These are phyloP conservation scores for Xylaria cubensis DNA, from an alignment of 495 filamentous ascomycete genomes.

Conservation along the genomic window DNA sequence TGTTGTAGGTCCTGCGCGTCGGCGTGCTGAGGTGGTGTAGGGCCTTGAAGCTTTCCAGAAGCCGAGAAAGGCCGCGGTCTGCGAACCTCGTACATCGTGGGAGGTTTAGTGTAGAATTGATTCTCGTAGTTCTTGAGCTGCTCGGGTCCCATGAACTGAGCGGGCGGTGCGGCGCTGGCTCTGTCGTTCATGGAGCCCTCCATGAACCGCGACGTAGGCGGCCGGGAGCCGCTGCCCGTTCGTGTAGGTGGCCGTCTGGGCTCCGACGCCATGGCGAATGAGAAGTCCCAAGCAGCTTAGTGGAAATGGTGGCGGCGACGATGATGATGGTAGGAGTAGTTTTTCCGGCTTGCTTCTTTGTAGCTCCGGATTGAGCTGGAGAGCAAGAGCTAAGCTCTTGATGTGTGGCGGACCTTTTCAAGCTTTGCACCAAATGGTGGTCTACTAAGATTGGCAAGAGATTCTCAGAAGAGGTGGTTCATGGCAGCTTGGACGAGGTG, in stretches of 20 bases:
- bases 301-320: neutral
- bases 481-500: neutral
- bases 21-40: neutral
- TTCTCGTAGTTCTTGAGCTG: constrained; percentile 46
- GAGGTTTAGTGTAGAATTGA: constrained; percentile 40
- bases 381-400: neutral
- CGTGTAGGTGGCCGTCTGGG: constrained; percentile 29
- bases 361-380: neutral
- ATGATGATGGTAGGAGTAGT: constrained; percentile 8
- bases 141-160: constrained; percentile 63
- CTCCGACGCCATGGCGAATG: constrained; percentile 34
- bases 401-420: neutral
- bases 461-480: neutral
- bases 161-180: constrained; percentile 70
- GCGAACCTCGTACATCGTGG: constrained; percentile 23
- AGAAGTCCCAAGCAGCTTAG: constrained; percentile 6
- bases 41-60: constrained; percentile 10
- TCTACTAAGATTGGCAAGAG: neutral
- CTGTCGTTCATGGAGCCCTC: constrained; percentile 83
- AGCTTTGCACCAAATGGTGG: neutral
- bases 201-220: constrained; percentile 58
- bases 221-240: constrained; percentile 55
- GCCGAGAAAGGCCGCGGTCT: constrained; percentile 34
- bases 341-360: constrained; percentile 8
- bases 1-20: neutral